Evolutionary conservation across 768 basidiomycete genomes (phyloP), one percentile per base, ranked within the genome.

Genomic region (Tulasnella calospora): DNA sequence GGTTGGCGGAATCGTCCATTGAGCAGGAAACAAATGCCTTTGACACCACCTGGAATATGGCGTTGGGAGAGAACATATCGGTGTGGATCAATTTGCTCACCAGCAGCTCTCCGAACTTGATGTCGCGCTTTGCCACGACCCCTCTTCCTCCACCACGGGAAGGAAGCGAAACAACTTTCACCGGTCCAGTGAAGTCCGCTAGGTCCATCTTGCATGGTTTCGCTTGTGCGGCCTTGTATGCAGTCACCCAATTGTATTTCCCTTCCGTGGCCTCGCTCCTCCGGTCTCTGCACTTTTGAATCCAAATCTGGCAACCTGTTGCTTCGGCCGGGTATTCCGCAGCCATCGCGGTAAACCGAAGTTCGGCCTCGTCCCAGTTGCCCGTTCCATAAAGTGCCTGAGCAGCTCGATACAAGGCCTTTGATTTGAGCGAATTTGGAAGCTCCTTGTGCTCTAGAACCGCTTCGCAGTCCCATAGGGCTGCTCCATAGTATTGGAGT

Each of bases 141-240:
- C 80, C 79, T 41, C 80, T 79, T 3, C 80, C 80, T 23, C 80
- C 80, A 40, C 80, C 80, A 17, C 79, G 38, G 4, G 57, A 46
- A 4, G 71, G 30, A 17, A 80, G 57, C 19, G 72, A 27, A n/a
- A 44, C n/a, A 13, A 79, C 79, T 27, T 75, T 21, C 21, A 80
- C 61, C 4, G 78, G 74, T 35, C 79, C 80, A 21, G 73, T 74
- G 36, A 47, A 78, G 0, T 78, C 47, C n/a, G 78, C 78, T 23
- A 78, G 38, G 51, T 76, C 78, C 72, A 76, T 23, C 71, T 21
- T 51, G 38, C 27, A 27, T 4, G 23, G 35, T 9, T 15, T 21
- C n/a, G 46, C 1, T 40, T 73, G 38, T 12, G 44, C 41, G n/a
- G 19, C 19, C n/a, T 35, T 21, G 44, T 33, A 73, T 23, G 46